Percentiles rank a stretch among this genome's conserved stretches.
Conservation (phyloP, 306 rosid genomes). For the Lotus japonicus region DNA sequence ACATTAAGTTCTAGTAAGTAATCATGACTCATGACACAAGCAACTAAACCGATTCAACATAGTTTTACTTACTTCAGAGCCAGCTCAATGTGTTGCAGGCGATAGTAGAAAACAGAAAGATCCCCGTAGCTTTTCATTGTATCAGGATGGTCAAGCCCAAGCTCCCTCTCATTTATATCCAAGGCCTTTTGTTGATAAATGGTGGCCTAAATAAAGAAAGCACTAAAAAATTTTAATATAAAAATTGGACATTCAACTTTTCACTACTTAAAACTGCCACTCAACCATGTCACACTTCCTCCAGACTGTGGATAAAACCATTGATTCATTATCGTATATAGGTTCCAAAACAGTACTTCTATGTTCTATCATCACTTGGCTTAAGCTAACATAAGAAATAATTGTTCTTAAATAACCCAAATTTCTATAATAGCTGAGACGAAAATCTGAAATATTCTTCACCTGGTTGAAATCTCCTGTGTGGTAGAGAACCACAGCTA, state of each 20-base stretch:
- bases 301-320: neutral
- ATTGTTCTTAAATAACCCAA: neutral
- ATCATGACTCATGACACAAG: conserved; percentile 2
- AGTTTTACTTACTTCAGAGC: conserved; percentile 75
- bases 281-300: neutral
- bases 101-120: conserved; percentile 93
- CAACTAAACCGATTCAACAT: conserved; percentile 15
- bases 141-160: conserved; percentile 98
- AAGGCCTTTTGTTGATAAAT: conserved; percentile 95
- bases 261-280: neutral
- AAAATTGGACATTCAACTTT: neutral
- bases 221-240: neutral
- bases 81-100: conserved; percentile 90
- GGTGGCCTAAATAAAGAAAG: conserved; percentile 59
- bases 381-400: neutral
- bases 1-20: conserved; percentile 10
- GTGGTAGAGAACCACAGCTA: conserved; percentile 98
- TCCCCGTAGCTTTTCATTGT: conserved; percentile 99
- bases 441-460: neutral
- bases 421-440: conserved; percentile 8
- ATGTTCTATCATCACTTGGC: neutral
- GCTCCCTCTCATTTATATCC: conserved; percentile 91
- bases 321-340: neutral
- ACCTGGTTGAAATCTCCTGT: conserved; percentile 98
- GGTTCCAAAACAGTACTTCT: neutral